phyloP scores from a whole-genome alignment of 257 asterid genomes.

The Solanum pimpinellifolium region DNA sequence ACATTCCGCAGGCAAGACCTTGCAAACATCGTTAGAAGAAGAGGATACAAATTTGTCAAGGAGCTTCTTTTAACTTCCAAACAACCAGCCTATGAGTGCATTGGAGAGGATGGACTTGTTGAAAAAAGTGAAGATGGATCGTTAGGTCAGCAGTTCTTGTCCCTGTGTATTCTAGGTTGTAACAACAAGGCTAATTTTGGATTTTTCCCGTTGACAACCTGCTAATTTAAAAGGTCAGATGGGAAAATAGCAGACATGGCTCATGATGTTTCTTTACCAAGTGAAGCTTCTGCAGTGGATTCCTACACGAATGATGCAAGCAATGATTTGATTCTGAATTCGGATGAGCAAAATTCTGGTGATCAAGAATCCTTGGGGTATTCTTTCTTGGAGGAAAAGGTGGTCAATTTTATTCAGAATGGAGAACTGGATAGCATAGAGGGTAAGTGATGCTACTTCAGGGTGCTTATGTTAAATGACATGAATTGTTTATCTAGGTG shows the following conservation, averaged over 20 bases:
- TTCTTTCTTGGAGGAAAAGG: slow-evolving; percentile 21
- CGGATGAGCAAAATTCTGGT: background rate
- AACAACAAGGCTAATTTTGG: background rate
- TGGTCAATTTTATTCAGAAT: slow-evolving; percentile 39
- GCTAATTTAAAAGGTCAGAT: slow-evolving; percentile 51
- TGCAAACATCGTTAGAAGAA: slow-evolving; percentile 79
- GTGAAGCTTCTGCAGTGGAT: background rate
- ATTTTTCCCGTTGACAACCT: slow-evolving; percentile 8
- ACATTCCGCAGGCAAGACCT: slow-evolving; percentile 54
- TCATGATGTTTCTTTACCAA: slow-evolving; percentile 9
- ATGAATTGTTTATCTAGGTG: background rate
- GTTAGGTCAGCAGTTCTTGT: slow-evolving; percentile 7
- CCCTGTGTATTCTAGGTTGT: background rate
- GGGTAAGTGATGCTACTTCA: slow-evolving; percentile 24
- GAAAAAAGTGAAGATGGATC: slow-evolving; percentile 22
- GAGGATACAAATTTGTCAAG: slow-evolving; percentile 71
- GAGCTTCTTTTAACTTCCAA: slow-evolving; percentile 43
- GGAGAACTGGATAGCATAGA: slow-evolving; percentile 60
- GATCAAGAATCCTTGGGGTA: background rate
- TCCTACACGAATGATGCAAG: background rate
- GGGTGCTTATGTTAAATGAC: background rate
- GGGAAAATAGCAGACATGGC: slow-evolving; percentile 21
- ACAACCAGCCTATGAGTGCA: background rate
- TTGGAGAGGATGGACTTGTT: slow-evolving; percentile 19
- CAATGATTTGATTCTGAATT: background rate